A percentile compares a stretch with the other conserved stretches of the same genome.
These are phyloP conservation scores for Firmiana major DNA, from an alignment of 345 rosid species.

Conservation along the genomic window DNA sequence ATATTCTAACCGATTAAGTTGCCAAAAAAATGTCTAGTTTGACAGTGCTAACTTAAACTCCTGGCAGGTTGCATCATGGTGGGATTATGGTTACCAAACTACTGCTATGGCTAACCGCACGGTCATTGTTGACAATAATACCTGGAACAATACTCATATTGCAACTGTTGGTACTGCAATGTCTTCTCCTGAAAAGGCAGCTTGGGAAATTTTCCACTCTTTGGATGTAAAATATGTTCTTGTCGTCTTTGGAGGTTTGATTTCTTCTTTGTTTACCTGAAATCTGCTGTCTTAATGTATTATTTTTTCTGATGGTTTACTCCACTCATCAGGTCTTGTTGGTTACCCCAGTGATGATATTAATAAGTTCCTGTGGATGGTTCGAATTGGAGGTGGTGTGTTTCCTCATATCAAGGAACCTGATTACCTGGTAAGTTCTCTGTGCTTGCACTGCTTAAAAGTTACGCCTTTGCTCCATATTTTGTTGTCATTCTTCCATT, in stretches of 20 bases:
- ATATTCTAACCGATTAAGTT: neutral
- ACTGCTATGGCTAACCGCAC: slow-evolving; percentile 99
- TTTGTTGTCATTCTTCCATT: neutral
- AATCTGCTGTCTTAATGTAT: neutral
- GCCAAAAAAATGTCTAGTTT: neutral
- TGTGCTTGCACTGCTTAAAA: neutral
- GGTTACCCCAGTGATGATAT: slow-evolving; percentile 99
- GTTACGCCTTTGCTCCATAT: neutral
- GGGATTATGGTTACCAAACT: slow-evolving; percentile 99
- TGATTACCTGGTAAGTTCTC: neutral
- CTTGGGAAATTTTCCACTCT: slow-evolving; percentile 96
- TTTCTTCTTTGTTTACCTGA: slow-evolving; percentile 17
- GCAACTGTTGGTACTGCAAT: slow-evolving; percentile 99
- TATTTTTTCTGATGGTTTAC: slow-evolving; percentile 28
- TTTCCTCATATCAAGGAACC: slow-evolving; percentile 65
- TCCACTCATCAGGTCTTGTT: slow-evolving; percentile 63
- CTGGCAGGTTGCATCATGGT: slow-evolving; percentile 97
- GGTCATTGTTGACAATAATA: slow-evolving; percentile 95
- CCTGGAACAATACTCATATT: slow-evolving; percentile 99
- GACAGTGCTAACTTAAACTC: slow-evolving; percentile 5
- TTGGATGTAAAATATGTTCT: slow-evolving; percentile 98
- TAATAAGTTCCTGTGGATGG: slow-evolving; percentile 99
- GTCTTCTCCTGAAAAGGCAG: slow-evolving; percentile 99
- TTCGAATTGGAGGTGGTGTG: slow-evolving; percentile 97
- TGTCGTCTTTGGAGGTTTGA: slow-evolving; percentile 94